These are phyloP conservation scores for Ascoidea asiatica DNA, from an alignment of 805 yeast genomes.

Conservation along the genomic window DNA sequence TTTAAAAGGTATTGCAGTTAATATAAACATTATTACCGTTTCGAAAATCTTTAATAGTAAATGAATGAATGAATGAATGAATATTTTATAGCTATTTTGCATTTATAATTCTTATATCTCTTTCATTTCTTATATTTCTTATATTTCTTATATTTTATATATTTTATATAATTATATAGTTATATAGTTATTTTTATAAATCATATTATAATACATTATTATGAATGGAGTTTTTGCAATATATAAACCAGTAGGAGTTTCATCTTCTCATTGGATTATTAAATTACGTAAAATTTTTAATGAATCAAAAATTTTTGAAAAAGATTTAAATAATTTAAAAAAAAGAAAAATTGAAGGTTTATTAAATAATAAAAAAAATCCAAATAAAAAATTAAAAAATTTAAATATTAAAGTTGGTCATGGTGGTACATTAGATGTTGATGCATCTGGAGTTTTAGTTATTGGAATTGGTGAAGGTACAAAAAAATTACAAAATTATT, in stretches of 20 bases:
- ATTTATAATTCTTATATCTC: no score
- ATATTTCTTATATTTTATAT: no score
- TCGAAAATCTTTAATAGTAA: no score
- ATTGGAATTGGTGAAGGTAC: constrained; percentile 92
- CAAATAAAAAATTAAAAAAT: constrained; percentile 26
- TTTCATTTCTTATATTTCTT: no score
- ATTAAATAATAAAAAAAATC: constrained; percentile 18
- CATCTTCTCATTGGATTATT: constrained; percentile 64
- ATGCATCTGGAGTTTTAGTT: constrained; percentile 89
- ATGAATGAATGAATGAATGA: no score
- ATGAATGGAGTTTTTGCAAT: constrained; percentile 94
- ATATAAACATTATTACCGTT: no score
- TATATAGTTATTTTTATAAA: not conserved
- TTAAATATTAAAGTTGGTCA: constrained; percentile 83
- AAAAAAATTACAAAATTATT: constrained; percentile 56
- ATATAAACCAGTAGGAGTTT: constrained; percentile 74
- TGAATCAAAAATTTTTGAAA: constrained; percentile 40
- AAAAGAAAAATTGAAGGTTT: constrained; percentile 28
- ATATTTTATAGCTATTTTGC: no score
- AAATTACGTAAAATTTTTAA: constrained; percentile 53
- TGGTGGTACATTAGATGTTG: constrained; percentile 94
- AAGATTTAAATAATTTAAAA: constrained; percentile 36
- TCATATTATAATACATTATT: constrained; percentile 1
- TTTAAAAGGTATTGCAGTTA: no score
- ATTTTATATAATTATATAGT: no score